Conservation (phyloP, 139 green algal species). For the Pycnococcus provasolii region DNA sequence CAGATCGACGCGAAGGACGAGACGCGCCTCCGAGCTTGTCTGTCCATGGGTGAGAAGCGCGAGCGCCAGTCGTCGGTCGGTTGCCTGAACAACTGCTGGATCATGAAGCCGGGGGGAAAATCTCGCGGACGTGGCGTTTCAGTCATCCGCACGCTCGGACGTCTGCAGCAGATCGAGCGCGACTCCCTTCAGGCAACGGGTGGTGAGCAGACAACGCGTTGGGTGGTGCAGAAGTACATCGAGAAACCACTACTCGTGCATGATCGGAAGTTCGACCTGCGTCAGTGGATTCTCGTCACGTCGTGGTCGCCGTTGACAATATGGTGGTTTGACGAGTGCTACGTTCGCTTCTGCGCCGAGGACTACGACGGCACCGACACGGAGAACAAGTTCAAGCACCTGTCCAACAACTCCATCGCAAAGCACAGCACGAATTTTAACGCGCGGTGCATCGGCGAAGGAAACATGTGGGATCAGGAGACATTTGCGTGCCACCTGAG, state of each 20-base stretch:
- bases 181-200: no score
- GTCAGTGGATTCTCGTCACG: slow-evolving; percentile 25
- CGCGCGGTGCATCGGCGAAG: not conserved
- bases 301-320: slow-evolving; percentile 22
- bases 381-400: slow-evolving; percentile 5
- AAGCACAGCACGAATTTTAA: slow-evolving; percentile 8
- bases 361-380: slow-evolving; percentile 20
- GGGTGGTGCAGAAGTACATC: slow-evolving; percentile 31
- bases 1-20: no score
- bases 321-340: slow-evolving; percentile 21
- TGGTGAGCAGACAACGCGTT: slow-evolving; percentile 2
- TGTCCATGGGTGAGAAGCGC: no score
- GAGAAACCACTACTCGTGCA: slow-evolving; percentile 17
- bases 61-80: not conserved
- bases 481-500: no score
- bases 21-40: no score
- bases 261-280: slow-evolving; percentile 22
- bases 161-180: not conserved
- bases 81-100: slow-evolving; percentile 21
- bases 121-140: slow-evolving; percentile 18
- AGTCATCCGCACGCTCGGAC: slow-evolving; percentile 10
- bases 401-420: slow-evolving; percentile 24
- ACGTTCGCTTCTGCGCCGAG: slow-evolving; percentile 20
- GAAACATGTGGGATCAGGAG: slow-evolving; percentile 5
- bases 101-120: slow-evolving; percentile 25